Evolutionary conservation across 2,329 filamentous ascomycete genomes (phyloP).

Genomic region (Pseudogymnoascus sp.): DNA sequence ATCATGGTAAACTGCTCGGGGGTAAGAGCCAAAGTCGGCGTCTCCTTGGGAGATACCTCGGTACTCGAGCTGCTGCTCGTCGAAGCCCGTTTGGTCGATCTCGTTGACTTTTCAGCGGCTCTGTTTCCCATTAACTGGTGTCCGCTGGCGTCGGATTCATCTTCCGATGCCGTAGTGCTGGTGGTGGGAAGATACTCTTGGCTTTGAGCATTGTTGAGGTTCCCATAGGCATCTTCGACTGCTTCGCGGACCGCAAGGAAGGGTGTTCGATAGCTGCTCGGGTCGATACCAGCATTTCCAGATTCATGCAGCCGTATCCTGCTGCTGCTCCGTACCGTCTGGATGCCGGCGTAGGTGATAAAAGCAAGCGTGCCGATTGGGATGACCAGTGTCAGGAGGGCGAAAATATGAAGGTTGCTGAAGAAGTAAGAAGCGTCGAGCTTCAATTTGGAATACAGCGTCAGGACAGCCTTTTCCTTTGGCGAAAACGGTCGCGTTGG

Average conservation of each 20-base stretch:
- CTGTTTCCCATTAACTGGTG: neutral
- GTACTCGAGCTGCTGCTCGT: slow-evolving; percentile 31
- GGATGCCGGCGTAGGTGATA: slow-evolving; percentile 66
- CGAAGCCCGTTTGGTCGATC: neutral
- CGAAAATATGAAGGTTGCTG: neutral
- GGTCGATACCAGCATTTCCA: slow-evolving; percentile 58
- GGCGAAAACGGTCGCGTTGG: slow-evolving; percentile 50
- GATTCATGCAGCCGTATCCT: slow-evolving; percentile 71
- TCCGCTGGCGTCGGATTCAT: neutral
- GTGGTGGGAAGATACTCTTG: slow-evolving; percentile 60
- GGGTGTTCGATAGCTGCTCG: slow-evolving; percentile 66
- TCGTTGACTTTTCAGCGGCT: neutral
- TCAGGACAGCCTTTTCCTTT: slow-evolving; percentile 19
- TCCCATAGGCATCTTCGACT: slow-evolving; percentile 58
- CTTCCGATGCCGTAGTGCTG: neutral
- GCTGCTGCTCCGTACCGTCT: slow-evolving; percentile 65
- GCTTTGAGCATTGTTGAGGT: slow-evolving; percentile 58
- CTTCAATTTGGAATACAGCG: slow-evolving; percentile 20
- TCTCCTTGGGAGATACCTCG: slow-evolving; percentile 25
- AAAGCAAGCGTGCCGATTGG: slow-evolving; percentile 66
- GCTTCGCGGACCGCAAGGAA: slow-evolving; percentile 67
- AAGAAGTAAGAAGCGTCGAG: slow-evolving; percentile 59
- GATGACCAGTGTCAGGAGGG: slow-evolving; percentile 32
- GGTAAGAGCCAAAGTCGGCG: slow-evolving; percentile 69
- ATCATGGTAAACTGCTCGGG: slow-evolving; percentile 81